These are phyloP conservation scores for Lipomyces chichibuensis DNA, from an alignment of 805 yeast species.

Conservation along the genomic window DNA sequence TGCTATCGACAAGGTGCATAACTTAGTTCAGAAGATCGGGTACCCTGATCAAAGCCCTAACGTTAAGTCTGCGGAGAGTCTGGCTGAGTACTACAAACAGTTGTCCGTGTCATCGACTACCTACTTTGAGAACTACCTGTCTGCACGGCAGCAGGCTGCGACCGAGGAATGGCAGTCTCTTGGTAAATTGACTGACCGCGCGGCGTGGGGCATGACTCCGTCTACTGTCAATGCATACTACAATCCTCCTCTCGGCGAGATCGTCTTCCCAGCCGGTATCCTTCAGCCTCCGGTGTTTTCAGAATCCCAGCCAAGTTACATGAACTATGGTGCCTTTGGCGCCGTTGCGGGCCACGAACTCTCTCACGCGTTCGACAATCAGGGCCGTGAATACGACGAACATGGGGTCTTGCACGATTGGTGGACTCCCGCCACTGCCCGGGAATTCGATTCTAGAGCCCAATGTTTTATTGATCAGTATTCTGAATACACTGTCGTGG, in stretches of 20 bases:
- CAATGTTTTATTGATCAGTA: conserved; percentile 35
- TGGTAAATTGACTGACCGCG: conserved; percentile 32
- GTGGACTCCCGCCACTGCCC: conserved; percentile 32
- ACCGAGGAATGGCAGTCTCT: conserved; percentile 30
- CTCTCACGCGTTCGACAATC: conserved; percentile 37
- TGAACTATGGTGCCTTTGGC: conserved; percentile 36
- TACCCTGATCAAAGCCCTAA: conserved; percentile 33
- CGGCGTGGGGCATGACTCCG: conserved; percentile 36
- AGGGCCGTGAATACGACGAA: conserved; percentile 35
- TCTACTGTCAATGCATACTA: conserved; percentile 37
- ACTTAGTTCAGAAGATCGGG: conserved; percentile 35
- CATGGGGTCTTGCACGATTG: conserved; percentile 33
- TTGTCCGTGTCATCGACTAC: conserved; percentile 21
- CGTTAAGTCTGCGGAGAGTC: conserved; percentile 24
- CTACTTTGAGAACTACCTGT: conserved; percentile 31
- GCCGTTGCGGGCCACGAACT: conserved; percentile 36
- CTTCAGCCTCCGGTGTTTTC: conserved; percentile 35
- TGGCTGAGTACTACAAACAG: conserved; percentile 32
- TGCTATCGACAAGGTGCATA: conserved; percentile 32
- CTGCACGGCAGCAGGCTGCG: conserved; percentile 31
- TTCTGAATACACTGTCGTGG: conserved; percentile 33
- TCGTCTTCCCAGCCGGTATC: conserved; percentile 37
- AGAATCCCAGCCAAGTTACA: conserved; percentile 32
- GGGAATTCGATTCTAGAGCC: conserved; percentile 33
- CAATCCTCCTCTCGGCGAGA: conserved; percentile 36